Conservation (phyloP, 2,329 filamentous ascomycete species). For the Arthrobotrys iridis region DNA sequence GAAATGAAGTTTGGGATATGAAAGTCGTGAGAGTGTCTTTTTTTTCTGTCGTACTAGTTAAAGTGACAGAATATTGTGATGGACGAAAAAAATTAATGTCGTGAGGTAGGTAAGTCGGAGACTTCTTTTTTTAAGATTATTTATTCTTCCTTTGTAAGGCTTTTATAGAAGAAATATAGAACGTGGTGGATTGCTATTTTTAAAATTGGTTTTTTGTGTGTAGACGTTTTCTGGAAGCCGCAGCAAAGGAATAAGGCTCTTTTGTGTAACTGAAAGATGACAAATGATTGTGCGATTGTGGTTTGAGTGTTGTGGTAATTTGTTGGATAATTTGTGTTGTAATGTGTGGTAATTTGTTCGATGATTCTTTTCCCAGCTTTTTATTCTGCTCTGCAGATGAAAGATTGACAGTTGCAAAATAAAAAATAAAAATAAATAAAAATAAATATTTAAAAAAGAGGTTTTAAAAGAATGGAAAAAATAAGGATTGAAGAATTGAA, state of each 20-base stretch:
- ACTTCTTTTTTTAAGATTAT: neutral
- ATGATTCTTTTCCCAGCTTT: conserved; percentile 25
- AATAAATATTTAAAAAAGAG: conserved; percentile 3
- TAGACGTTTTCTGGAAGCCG: neutral
- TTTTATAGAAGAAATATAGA: conserved; percentile 1
- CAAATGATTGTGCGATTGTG: conserved; percentile 1
- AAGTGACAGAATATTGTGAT: conserved; percentile 54
- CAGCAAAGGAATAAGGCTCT: neutral
- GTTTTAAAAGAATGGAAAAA: conserved; percentile 6
- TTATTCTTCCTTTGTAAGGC: neutral
- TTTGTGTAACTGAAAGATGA: conserved; percentile 20
- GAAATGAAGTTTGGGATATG: neutral
- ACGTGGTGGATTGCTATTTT: conserved; percentile 21
- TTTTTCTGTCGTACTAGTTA: conserved; percentile 52
- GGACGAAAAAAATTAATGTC: conserved; percentile 14
- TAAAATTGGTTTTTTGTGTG: neutral
- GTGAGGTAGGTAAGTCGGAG: conserved; percentile 1
- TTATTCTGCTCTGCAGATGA: conserved; percentile 44
- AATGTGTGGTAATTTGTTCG: conserved; percentile 49
- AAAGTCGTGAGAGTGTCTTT: neutral
- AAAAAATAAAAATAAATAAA: conserved; percentile 14
- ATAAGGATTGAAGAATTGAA: conserved; percentile 10
- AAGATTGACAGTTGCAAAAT: conserved; percentile 13
- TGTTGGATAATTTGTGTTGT: conserved; percentile 39
- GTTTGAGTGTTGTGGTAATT: neutral